Base-by-base conservation (phyloP, 305 asterid species). In the Solanum aculeatissimum region DNA sequence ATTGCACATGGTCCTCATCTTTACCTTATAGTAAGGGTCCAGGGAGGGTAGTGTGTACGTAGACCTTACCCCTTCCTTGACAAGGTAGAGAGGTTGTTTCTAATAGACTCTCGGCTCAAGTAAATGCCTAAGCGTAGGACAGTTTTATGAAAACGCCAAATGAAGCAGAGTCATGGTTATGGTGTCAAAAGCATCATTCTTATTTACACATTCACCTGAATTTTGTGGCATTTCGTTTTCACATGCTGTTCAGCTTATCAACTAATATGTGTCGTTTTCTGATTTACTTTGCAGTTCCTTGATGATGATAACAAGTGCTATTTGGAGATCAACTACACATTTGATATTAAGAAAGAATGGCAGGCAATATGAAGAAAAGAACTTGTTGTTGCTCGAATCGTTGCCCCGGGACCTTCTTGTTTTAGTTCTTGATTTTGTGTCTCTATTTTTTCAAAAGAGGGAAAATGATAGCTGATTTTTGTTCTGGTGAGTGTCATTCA, bases 291-390 rank as follows among this genome's bases (percentile, higher is more conserved):
- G 87, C 92, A 94, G 98, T 95, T 95, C 81, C 92, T 95, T 55
- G 98, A 95, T 25, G 98, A 95, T 40, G 98, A 94, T 74, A 95
- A 92, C 32, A 90, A 90, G 90, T 93, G 96, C 90, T 92, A 95
- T 91, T 86, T 95, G 96, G 97, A 94, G 96, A 91, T 95, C 90
- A 95, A 93, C 87, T 95, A 95, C 88, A 90, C 91, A 51, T 95
- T 94, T 83, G 98, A 95, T 63, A 95, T 95, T 92, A 92, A 87
- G 96, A 95, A 87, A 91, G 98, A 95, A 1, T 95, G 98, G 98
- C 94, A 86, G 87, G 69, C 90, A 74, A 80, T 84, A 83, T 82
- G 83, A 88, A 45, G 57, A 29, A 58, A 40, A 65, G 16, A 66
- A 13, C 9, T 15, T 32, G 68, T 43, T 16, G 40, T 14, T 58